phyloP scores from a whole-genome alignment of 352 stramenopile genomes.

The Globisporangium apiculatum region DNA sequence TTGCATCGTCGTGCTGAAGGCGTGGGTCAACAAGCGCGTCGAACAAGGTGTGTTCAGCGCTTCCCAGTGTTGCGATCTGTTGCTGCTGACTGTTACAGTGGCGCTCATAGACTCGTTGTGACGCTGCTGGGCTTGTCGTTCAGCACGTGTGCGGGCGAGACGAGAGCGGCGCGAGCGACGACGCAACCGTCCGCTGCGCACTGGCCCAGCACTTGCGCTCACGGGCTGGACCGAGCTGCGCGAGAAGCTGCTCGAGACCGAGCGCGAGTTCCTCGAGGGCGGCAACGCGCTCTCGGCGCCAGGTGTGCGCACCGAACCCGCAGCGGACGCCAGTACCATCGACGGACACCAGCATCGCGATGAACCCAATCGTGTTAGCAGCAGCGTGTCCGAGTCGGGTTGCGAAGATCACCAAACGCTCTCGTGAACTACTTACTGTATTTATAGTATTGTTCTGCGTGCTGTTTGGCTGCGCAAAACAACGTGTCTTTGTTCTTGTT shows the following conservation, averaged over 20 bases:
- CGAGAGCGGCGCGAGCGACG: constrained; percentile 7
- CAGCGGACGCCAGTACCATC: background rate
- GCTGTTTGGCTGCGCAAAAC: too few relatives aligned
- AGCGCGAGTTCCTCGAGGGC: constrained; percentile 15
- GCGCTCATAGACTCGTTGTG: background rate
- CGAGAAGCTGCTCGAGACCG: constrained; percentile 13
- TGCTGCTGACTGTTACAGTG: background rate
- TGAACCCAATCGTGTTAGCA: too few relatives aligned
- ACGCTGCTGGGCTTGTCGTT: background rate
- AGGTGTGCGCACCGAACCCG: background rate
- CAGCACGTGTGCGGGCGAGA: constrained; percentile 4
- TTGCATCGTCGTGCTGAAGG: constrained; percentile 1
- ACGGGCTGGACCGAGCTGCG: constrained; percentile 12
- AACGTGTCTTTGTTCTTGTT: too few relatives aligned
- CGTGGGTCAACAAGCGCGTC: constrained; percentile 1
- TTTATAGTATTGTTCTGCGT: too few relatives aligned
- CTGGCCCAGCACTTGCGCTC: constrained; percentile 8
- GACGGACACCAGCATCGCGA: too few relatives aligned
- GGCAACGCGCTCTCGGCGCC: constrained; percentile 1
- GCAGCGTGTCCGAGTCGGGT: too few relatives aligned
- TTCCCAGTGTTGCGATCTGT: background rate
- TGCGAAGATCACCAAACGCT: too few relatives aligned
- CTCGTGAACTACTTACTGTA: too few relatives aligned
- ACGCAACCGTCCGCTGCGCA: constrained; percentile 6
- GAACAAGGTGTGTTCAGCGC: background rate